phyloP scores from a whole-genome alignment of 78 protist genomes.

The Dictyostelium discoideum region DNA sequence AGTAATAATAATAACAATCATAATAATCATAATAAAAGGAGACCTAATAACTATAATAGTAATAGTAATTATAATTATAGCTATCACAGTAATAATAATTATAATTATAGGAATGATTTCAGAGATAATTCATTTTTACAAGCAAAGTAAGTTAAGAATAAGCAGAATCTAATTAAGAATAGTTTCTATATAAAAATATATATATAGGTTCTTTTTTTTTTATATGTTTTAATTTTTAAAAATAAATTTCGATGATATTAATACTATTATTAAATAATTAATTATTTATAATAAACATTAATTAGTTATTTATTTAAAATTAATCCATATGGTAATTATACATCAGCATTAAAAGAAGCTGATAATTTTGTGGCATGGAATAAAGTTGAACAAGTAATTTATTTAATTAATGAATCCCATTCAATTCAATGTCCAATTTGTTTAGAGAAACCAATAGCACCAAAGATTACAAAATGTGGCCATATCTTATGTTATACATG shows the following conservation, averaged over 20 bases:
- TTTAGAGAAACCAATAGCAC: conserved; percentile 57
- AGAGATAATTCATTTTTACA: conserved; percentile 24
- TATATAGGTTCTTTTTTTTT: neutral
- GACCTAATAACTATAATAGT: neutral
- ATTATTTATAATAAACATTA: neutral
- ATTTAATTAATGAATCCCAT: neutral
- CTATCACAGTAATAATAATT: neutral
- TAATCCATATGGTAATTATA: conserved; percentile 67
- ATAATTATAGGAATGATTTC: neutral
- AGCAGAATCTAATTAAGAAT: neutral
- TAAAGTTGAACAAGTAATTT: conserved; percentile 60
- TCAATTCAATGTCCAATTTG: conserved; percentile 60
- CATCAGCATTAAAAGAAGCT: conserved; percentile 1
- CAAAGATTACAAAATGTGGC: conserved; percentile 74
- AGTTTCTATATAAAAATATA: neutral
- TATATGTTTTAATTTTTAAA: neutral
- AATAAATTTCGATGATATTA: neutral
- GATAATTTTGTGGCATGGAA: conserved; percentile 62
- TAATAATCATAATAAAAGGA: neutral
- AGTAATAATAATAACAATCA: neutral
- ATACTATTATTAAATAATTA: neutral
- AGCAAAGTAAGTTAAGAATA: conserved; percentile 50
- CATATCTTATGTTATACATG: conserved; percentile 54
- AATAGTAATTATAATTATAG: neutral
- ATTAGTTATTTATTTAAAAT: conserved; percentile 57